Conservation (phyloP, 768 basidiomycete species). For the Russula lepida region DNA sequence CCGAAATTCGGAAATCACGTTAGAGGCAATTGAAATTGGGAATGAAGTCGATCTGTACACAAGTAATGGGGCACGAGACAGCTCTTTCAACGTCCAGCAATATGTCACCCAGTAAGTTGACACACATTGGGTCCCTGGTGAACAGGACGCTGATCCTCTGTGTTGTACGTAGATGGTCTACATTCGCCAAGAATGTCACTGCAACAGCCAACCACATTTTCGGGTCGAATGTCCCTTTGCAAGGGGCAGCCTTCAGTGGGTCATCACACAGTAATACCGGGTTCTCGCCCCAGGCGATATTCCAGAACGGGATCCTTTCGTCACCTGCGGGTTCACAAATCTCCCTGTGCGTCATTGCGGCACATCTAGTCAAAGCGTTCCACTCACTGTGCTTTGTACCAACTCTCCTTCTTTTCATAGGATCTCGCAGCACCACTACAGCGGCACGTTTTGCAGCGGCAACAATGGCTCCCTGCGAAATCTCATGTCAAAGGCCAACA, state of each 20-base stretch:
- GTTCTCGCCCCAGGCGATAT: conserved; percentile 52
- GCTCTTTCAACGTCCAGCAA: conserved; percentile 34
- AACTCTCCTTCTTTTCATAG: conserved; percentile 25
- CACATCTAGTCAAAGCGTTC: not conserved
- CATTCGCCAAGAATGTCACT: conserved; percentile 41
- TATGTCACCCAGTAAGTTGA: conserved; percentile 43
- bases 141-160: not conserved
- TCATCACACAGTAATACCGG: conserved; percentile 37
- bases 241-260: conserved; percentile 42
- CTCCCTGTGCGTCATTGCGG: conserved; percentile 34
- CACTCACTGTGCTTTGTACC: not conserved
- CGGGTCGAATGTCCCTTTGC: conserved; percentile 35
- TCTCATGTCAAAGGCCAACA: conserved; percentile 58
- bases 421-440: conserved; percentile 44
- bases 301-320: conserved; percentile 38
- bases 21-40: conserved; percentile 54
- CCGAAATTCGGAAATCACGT: conserved; percentile 33
- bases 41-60: conserved; percentile 54
- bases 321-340: conserved; percentile 39
- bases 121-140: not conserved
- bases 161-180: conserved; percentile 40
- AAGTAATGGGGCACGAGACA: conserved; percentile 36
- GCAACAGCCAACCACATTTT: conserved; percentile 34
- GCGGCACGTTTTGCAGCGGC: conserved; percentile 57
- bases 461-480: conserved; percentile 46